Base-by-base conservation (phyloP, 805 yeast genomes). In the Saccharomycopsis malanga region DNA sequence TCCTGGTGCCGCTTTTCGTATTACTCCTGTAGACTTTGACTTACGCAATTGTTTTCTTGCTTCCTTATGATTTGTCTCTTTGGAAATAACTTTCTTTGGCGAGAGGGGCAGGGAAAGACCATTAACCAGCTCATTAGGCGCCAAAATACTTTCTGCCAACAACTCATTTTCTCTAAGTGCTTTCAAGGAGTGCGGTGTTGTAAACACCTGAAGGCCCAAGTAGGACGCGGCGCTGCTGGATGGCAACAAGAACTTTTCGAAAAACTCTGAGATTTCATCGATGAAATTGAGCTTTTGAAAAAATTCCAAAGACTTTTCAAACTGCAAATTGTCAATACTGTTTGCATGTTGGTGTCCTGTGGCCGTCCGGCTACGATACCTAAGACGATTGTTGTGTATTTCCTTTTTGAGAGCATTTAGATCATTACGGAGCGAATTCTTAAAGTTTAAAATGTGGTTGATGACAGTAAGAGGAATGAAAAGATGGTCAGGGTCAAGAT, bases 221-320 rank as follows among this genome's bases (percentile, higher is more conserved):
- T 12, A 12, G 30, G 17, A 9, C 9, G 17, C 15, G 18, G 17
- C 9, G 36, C 15, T 7, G 6, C 17, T 32, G 36, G 5, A 32
- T 5, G 48, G 51, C 22, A 43, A 39, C 5, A 48, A 22, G n/a
- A 48, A 39, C 20, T 24, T 37, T 29, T 48, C 51, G 24, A 48
- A 48, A 39, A 38, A 48, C 17, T 44, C 44, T 10, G 51, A 3
- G 12, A 48, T 37, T 18, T 48, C 51, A 27, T 43, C 27, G 17
- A 48, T 23, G 32, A 48, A 44, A 25, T 37, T 48, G n/a, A 48
- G 23, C 35, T 43, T 42, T 32, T 48, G 51, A 29, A 39, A 38
- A 22, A 30, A 37, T 23, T 48, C 48, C 4, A 48, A 25, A 4
- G 48, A 37, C n/a, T 44, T 42, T 14, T 48, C 45, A 44, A 48